Percentiles rank a stretch among this genome's conserved stretches.
Conservation (phyloP, 345 rosid genomes). For the Psidium guajava region DNA sequence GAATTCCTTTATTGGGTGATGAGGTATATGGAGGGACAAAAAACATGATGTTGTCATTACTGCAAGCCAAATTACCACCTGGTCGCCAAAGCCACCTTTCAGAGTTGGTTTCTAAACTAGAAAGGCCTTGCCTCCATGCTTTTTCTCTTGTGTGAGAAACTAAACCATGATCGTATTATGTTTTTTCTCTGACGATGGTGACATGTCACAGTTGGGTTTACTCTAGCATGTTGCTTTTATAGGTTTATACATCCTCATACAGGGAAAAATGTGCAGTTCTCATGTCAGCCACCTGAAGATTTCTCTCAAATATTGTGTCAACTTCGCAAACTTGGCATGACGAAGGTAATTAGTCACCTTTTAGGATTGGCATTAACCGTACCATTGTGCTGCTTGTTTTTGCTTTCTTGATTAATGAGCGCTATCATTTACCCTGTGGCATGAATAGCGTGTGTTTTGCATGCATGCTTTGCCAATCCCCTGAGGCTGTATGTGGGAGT, state of each 20-base stretch:
- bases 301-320: conserved; percentile 39
- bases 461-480: not conserved
- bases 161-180: not conserved
- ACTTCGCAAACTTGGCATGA: conserved; percentile 50
- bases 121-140: conserved; percentile 94
- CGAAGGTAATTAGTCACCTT: conserved; percentile 23
- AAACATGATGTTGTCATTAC: conserved; percentile 67
- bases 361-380: not conserved
- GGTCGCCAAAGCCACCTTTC: conserved; percentile 29
- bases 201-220: not conserved
- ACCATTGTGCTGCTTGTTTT: not conserved
- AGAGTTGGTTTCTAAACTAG: conserved; percentile 43
- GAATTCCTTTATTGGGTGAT: conserved; percentile 77
- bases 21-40: conserved; percentile 82
- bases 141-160: conserved; percentile 63
- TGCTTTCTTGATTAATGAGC: not conserved
- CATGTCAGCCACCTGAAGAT: conserved; percentile 77
- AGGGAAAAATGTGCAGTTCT: conserved; percentile 37
- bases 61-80: conserved; percentile 39
- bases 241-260: conserved; percentile 79
- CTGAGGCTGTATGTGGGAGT: not conserved
- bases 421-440: not conserved
- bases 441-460: not conserved
- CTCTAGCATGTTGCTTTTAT: not conserved
- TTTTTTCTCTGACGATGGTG: not conserved